These are phyloP conservation scores for Aspergillus arachidicola DNA, from an alignment of 2,329 filamentous ascomycete genomes.

Conservation along the genomic window DNA sequence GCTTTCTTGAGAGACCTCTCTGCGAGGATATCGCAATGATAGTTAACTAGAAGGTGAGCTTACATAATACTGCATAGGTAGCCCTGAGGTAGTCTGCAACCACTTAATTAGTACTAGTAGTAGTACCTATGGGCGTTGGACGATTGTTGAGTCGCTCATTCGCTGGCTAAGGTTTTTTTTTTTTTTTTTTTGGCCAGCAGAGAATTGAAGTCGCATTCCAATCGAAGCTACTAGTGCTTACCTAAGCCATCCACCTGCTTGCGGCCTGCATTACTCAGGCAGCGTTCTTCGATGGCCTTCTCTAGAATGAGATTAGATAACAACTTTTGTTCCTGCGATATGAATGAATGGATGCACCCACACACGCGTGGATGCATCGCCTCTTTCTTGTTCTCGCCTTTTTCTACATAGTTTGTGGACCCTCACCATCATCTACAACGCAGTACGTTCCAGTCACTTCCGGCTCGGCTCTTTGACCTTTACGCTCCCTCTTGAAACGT, in stretches of 20 bases:
- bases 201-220: neutral
- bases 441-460: neutral
- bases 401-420: neutral
- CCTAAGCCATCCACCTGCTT: conserved; percentile 20
- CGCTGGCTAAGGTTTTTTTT: neutral
- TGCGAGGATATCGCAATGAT: too few relatives aligned
- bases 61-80: too few relatives aligned
- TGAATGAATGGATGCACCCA: neutral
- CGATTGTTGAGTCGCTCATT: neutral
- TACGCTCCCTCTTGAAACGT: conserved; percentile 33
- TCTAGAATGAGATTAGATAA: conserved; percentile 1
- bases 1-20: too few relatives aligned
- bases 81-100: too few relatives aligned
- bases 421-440: neutral
- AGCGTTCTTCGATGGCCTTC: conserved; percentile 23
- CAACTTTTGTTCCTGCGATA: neutral
- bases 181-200: neutral
- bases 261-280: conserved; percentile 11
- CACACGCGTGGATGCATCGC: neutral
- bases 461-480: neutral
- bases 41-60: too few relatives aligned
- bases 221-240: conserved; percentile 19
- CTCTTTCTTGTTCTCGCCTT: neutral
- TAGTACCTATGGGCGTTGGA: too few relatives aligned
- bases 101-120: too few relatives aligned